Evolutionary conservation across 768 basidiomycete species (phyloP), one percentile per base, ranked within the genome.

Genomic region (Boletus sensibilis): DNA sequence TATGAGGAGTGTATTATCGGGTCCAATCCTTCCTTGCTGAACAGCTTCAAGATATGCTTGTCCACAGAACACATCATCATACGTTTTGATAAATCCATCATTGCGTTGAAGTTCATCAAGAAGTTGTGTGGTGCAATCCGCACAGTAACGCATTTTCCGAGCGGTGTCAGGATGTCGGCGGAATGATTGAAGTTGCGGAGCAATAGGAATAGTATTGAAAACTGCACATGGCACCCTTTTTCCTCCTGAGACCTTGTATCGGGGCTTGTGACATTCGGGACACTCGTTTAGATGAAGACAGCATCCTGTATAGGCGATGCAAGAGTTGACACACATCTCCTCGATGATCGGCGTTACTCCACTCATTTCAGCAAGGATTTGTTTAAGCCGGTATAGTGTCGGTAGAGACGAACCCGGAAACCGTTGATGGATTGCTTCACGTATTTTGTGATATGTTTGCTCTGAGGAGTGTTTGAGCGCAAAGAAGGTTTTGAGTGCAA

Each of bases 261-360:
- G 7, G 4, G n/a, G 38, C n/a, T n/a, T n/a, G n/a, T n/a, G n/a
- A n/a, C n/a, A n/a, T 20, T 39, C 20, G 1, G 43, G 14, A 25
- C 29, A 52, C 4, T 18, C 4, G 1, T 52, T 6, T 5, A 52
- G 50, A n/a, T 51, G 29, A 2, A 23, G 16, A 13, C 2, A 42
- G 1, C 18, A 43, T 18, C 44, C 37, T 4, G 21, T 14, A 18
- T 21, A 53, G 12, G 27, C 37, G 1, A 11, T 1, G 12, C 52
- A 53, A 1, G 35, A 46, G 18, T 53, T 53, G 25, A 45, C 11
- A 12, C 52, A 53, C 52, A 53, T 53, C 0, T 53, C 9, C 1
- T 52, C 5, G 1, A 44, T 12, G 3, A 52, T 0, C 0, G 12
- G 7, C 5, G 25, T 44, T 0, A 44, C 33, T 11, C 43, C 43